Evolutionary conservation across 345 rosid species (phyloP).

Genomic region (Syzygium grande): DNA sequence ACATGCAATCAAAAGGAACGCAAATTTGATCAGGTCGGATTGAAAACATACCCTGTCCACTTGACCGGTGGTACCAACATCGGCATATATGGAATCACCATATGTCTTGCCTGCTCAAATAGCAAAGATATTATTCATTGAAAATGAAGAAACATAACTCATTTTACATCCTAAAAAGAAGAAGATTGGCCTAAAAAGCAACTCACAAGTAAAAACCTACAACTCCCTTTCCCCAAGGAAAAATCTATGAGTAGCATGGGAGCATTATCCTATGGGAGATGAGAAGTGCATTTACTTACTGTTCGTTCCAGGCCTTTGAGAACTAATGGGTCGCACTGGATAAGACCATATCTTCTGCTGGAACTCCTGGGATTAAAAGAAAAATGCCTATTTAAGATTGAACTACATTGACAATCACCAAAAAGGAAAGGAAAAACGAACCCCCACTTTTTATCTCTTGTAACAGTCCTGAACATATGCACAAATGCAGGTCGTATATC

Average conservation of each 20-base stretch:
- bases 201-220: background rate
- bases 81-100: constrained; percentile 98
- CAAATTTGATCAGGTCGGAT: background rate
- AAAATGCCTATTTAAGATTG: background rate
- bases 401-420: background rate
- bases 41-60: constrained; percentile 74
- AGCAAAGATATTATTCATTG: constrained; percentile 5
- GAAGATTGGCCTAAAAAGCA: background rate
- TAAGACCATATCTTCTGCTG: constrained; percentile 72
- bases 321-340: constrained; percentile 75
- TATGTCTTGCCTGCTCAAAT: constrained; percentile 76
- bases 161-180: background rate
- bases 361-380: constrained; percentile 37
- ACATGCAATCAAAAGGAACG: background rate
- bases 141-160: background rate
- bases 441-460: constrained; percentile 46
- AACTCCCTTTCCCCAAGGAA: background rate
- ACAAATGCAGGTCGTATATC: constrained; percentile 90
- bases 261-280: background rate
- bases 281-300: constrained; percentile 38
- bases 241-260: background rate
- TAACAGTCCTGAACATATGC: constrained; percentile 48
- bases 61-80: constrained; percentile 95
- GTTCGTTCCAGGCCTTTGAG: constrained; percentile 81
- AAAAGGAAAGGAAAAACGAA: constrained; percentile 7